These are phyloP conservation scores for Neurospora africana DNA, from an alignment of 495 filamentous ascomycete species.

Conservation along the genomic window DNA sequence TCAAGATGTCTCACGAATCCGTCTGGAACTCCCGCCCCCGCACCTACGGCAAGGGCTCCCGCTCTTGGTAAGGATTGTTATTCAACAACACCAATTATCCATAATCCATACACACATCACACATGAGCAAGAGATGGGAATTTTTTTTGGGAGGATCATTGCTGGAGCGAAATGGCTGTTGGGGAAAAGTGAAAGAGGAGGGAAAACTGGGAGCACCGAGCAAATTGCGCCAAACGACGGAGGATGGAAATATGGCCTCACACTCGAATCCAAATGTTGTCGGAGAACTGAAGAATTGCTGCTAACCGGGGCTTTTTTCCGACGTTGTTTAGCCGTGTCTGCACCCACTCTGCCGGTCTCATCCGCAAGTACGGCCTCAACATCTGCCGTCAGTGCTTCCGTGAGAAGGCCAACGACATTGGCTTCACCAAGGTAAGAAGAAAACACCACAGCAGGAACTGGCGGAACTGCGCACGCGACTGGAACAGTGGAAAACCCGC, in stretches of 20 bases:
- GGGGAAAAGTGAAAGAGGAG: not conserved
- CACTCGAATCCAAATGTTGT: constrained; percentile 1
- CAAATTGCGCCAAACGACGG: not conserved
- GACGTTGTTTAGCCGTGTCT: constrained; percentile 65
- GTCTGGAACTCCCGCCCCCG: constrained; percentile 99
- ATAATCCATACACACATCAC: not conserved
- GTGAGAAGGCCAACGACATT: constrained; percentile 92
- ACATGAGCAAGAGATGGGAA: not conserved
- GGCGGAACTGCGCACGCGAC: not conserved
- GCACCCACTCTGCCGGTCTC: constrained; percentile 87
- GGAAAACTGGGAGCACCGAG: not conserved
- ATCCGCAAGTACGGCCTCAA: constrained; percentile 99
- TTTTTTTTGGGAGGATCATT: not conserved
- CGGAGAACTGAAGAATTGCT: constrained; percentile 8
- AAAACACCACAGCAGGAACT: not conserved
- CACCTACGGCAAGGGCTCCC: constrained; percentile 90
- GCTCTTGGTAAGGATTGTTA: constrained; percentile 59
- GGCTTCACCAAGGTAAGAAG: constrained; percentile 88
- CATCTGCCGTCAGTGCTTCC: constrained; percentile 99
- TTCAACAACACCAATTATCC: not conserved
- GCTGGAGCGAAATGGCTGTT: not conserved
- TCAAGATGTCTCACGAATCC: constrained; percentile 94
- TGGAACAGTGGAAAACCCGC: not conserved
- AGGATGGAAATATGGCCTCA: not conserved
- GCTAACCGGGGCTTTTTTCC: constrained; percentile 10